Conservation (phyloP, 2,329 filamentous ascomycete genomes). For the Calonectria pseudoturangicola region DNA sequence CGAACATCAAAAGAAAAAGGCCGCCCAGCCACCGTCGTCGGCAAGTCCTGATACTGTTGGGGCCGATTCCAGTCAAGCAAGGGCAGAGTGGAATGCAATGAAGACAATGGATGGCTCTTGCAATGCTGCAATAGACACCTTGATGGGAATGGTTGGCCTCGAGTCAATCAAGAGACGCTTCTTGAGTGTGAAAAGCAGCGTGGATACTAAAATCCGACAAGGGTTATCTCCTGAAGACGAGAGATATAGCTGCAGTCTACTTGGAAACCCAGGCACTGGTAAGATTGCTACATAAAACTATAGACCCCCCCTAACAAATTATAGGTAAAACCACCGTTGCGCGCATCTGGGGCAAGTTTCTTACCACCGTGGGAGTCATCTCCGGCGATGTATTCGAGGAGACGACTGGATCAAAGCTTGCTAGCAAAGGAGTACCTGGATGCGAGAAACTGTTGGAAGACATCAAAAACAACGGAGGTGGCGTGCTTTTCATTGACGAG, state of each 20-base stretch:
- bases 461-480: conserved; percentile 76
- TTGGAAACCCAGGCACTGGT: conserved; percentile 87
- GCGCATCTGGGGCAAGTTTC: conserved; percentile 79
- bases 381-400: conserved; percentile 78
- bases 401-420: conserved; percentile 80
- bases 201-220: conserved; percentile 78
- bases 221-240: conserved; percentile 72
- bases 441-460: conserved; percentile 70
- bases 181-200: conserved; percentile 76
- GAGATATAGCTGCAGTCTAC: conserved; percentile 76
- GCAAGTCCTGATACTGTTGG: neutral
- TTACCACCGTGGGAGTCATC: conserved; percentile 77
- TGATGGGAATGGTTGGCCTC: conserved; percentile 84
- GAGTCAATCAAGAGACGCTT: conserved; percentile 81
- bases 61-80: conserved; percentile 55
- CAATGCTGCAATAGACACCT: conserved; percentile 73
- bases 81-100: conserved; percentile 76
- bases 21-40: neutral
- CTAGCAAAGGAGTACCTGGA: conserved; percentile 75
- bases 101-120: conserved; percentile 71
- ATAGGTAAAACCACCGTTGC: conserved; percentile 83
- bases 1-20: conserved; percentile 7
- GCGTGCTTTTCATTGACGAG: conserved; percentile 86
- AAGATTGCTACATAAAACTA: conserved; percentile 43
- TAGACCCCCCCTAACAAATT: conserved; percentile 32